Evolutionary conservation across 2,329 filamentous ascomycete species (phyloP), one percentile per base, ranked within the genome.

Genomic region (Aspergillus sp.): DNA sequence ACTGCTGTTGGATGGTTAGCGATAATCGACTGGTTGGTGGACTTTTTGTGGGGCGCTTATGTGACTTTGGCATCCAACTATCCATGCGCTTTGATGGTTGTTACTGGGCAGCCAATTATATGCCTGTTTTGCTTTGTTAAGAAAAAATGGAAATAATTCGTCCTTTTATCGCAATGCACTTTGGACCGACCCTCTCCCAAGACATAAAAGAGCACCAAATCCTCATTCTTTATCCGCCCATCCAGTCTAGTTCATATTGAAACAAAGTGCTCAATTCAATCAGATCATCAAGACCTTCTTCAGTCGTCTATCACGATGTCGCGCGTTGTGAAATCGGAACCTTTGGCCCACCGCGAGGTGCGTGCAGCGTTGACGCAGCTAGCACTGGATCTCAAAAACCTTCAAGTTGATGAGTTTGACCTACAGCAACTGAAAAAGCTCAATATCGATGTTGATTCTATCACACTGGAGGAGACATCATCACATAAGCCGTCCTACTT

Each of bases 391-490:
- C n/a, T 49, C n/a, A 49, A 44, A 3, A 32, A 7, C 22, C 33
- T 49, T 19, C 10, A 13, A 45, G 13, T 51, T 35, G 42, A 49
- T 46, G 33, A 46, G 23, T 27, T 49, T 7, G 37, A 45, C 38
- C 38, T 41, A 15, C 37, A 49, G 22, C 49, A 49, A 23, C 27
- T 51, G 2, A 23, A 41, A 20, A 25, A n/a, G 7, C 22, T 46
- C 25, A 37, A 41, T 49, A 44, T 46, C 4, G 33, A n/a, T 12
- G n/a, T 51, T 41, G 46, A 46, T 25, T 6, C 9, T 10, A 17
- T 49, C 10, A 23, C 13, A 19, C 35, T 46, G 27, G 46, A 49
- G 10, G 41, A 46, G 20, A 15, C 13, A 43, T 44, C 43, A 13
- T 3, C 17, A 19, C 6, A 30, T 1, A 49, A 42, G 23, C 41